These are phyloP conservation scores for Podospora sp. DNA, from an alignment of 495 filamentous ascomycete species.

Conservation along the genomic window DNA sequence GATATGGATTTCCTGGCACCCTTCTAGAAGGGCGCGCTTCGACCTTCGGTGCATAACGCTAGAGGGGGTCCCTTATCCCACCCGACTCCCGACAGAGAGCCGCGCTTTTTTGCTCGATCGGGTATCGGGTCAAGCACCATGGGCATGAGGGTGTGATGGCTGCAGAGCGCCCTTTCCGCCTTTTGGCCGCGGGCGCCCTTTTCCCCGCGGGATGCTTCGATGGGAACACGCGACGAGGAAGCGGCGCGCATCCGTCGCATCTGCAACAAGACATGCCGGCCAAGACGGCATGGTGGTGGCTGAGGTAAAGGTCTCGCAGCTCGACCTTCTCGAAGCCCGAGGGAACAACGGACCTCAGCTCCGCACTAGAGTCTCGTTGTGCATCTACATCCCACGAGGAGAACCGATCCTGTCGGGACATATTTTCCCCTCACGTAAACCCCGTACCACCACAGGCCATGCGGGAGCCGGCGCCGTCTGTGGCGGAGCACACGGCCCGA, in stretches of 20 bases:
- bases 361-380: neutral
- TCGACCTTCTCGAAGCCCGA: neutral
- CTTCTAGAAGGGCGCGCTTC: conserved; percentile 4
- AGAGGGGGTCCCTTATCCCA: neutral
- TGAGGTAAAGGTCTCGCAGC: neutral
- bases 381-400: neutral
- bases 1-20: neutral
- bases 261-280: neutral
- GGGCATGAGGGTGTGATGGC: neutral
- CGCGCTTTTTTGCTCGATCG: neutral
- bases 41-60: neutral
- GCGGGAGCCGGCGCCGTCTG: neutral
- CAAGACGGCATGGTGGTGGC: neutral
- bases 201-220: neutral
- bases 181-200: neutral
- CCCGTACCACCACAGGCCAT: neutral
- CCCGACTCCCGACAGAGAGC: neutral
- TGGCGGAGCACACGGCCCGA: conserved; percentile 5
- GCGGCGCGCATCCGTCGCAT: neutral
- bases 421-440: neutral
- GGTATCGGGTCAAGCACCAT: neutral
- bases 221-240: neutral
- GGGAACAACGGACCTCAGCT: neutral
- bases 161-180: neutral
- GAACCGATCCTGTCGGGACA: neutral